Evolutionary conservation across 495 filamentous ascomycete species (phyloP).

Genomic region (Tuber indicum): DNA sequence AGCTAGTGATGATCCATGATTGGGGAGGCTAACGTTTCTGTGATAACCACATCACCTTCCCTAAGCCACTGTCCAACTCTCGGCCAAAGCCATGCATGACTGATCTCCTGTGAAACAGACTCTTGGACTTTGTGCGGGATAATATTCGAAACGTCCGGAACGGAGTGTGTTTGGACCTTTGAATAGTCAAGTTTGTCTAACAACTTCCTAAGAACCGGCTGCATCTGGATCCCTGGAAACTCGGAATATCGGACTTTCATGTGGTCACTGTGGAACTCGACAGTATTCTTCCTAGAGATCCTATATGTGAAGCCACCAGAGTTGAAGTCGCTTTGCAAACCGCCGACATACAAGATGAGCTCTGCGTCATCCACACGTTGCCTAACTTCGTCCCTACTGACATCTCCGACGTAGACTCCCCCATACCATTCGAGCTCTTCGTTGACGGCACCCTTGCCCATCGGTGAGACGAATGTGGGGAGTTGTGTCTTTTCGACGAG

Average conservation of each 20-base stretch:
- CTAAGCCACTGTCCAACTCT: constrained; percentile 69
- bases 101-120: constrained; percentile 53
- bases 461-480: constrained; percentile 80
- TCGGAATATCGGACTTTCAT: constrained; percentile 67
- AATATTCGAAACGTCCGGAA: constrained; percentile 50
- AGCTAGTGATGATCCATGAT: neutral
- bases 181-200: constrained; percentile 55
- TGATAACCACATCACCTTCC: constrained; percentile 71
- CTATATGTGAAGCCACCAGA: constrained; percentile 79
- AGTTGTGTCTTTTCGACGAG: constrained; percentile 70
- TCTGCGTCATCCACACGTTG: constrained; percentile 73
- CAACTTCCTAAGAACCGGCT: constrained; percentile 73
- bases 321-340: constrained; percentile 86
- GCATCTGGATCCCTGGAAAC: constrained; percentile 79
- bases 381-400: constrained; percentile 62
- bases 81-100: constrained; percentile 83
- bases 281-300: constrained; percentile 71
- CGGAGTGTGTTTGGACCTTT: constrained; percentile 49
- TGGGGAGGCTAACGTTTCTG: constrained; percentile 55
- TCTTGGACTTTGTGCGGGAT: constrained; percentile 52
- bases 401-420: constrained; percentile 80
- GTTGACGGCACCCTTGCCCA: constrained; percentile 85
- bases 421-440: constrained; percentile 70
- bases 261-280: constrained; percentile 78
- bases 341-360: constrained; percentile 73